phyloP scores from a whole-genome alignment of 768 basidiomycete species.

The Trametes coccinea region DNA sequence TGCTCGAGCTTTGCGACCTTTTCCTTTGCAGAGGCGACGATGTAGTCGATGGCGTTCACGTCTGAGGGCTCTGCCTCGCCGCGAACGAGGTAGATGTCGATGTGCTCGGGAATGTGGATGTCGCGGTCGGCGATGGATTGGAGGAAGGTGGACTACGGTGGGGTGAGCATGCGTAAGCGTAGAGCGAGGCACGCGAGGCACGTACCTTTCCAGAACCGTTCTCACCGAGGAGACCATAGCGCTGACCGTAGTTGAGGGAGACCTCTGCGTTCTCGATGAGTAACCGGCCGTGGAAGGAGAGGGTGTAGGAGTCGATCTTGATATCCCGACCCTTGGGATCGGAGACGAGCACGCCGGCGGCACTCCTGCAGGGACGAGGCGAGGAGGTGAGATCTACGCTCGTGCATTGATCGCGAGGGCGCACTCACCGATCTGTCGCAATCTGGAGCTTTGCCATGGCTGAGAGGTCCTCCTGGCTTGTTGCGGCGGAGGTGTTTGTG shows the following conservation, averaged over 20 bases:
- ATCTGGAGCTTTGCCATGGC: constrained; percentile 88
- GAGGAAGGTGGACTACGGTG: constrained; percentile 84
- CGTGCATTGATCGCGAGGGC: background rate
- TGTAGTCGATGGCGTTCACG: constrained; percentile 96
- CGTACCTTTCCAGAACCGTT: constrained; percentile 98
- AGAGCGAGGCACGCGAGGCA: constrained; percentile 1
- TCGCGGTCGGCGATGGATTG: constrained; percentile 95
- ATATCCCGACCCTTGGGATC: constrained; percentile 93
- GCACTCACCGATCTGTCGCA: constrained; percentile 81
- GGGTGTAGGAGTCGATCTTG: constrained; percentile 93
- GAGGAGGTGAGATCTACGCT: constrained; percentile 8
- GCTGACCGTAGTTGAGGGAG: constrained; percentile 84
- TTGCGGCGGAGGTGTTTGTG: constrained; percentile 79
- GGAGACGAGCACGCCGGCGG: constrained; percentile 89
- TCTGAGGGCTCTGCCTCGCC: constrained; percentile 97
- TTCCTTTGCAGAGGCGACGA: constrained; percentile 85
- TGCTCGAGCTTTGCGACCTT: constrained; percentile 94
- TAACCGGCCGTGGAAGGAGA: constrained; percentile 95
- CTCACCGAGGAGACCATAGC: constrained; percentile 94
- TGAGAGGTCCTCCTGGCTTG: constrained; percentile 74
- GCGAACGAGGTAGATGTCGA: constrained; percentile 96
- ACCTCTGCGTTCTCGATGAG: constrained; percentile 72
- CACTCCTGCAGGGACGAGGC: constrained; percentile 57
- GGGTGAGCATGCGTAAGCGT: background rate
- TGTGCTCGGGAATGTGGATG: constrained; percentile 89